These are phyloP conservation scores for Synchytrium microbalum DNA, from an alignment of 371 early-diverging fungal species.

Conservation along the genomic window DNA sequence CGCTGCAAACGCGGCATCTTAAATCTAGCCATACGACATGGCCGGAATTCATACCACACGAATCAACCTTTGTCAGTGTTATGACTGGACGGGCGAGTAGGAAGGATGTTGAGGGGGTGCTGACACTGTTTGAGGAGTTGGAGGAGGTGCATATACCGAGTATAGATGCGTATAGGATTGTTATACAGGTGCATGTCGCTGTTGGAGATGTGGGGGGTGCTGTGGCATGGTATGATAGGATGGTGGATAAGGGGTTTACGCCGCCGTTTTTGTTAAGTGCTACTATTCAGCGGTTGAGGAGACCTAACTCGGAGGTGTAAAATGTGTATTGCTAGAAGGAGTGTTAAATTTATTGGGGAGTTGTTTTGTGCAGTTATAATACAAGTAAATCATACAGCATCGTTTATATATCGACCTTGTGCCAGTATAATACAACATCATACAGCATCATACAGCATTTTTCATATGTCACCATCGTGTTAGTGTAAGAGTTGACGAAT, in stretches of 20 bases:
- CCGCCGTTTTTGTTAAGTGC: not conserved
- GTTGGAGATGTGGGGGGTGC: not conserved
- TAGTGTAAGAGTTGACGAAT: too few relatives aligned
- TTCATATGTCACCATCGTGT: too few relatives aligned
- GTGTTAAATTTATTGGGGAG: too few relatives aligned
- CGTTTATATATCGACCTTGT: too few relatives aligned
- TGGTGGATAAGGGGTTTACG: not conserved
- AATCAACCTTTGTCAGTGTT: not conserved
- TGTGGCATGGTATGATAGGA: not conserved
- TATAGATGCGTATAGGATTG: not conserved
- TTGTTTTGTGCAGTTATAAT: too few relatives aligned
- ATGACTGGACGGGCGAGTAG: not conserved
- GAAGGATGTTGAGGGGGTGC: not conserved
- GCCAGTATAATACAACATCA: too few relatives aligned
- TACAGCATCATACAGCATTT: too few relatives aligned
- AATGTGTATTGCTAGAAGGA: too few relatives aligned
- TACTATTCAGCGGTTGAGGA: not conserved
- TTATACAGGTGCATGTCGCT: not conserved
- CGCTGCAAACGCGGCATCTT: not conserved
- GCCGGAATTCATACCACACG: not conserved
- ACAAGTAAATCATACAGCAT: too few relatives aligned
- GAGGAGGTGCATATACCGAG: not conserved
- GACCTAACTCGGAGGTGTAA: too few relatives aligned
- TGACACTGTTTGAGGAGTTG: not conserved
- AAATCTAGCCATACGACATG: not conserved